Conservation (phyloP, 768 basidiomycete species). For the Floccularia luteovirens region DNA sequence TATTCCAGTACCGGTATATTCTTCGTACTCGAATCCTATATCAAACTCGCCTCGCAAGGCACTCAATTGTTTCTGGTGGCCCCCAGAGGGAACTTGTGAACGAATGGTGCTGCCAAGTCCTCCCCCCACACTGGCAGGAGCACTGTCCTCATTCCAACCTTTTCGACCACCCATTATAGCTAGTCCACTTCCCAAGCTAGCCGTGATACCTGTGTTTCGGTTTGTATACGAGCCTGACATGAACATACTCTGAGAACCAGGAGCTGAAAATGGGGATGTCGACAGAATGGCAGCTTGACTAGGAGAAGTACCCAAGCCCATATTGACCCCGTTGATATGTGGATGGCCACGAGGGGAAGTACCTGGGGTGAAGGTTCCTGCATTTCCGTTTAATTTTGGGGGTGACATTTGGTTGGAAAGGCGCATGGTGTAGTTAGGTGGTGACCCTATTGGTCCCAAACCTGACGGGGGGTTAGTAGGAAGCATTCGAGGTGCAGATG, state of each 20-base stretch:
- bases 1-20: slow-evolving; percentile 14
- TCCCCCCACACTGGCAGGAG: slow-evolving; percentile 7
- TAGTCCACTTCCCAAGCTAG: slow-evolving; percentile 51
- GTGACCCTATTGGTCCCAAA: slow-evolving; percentile 81
- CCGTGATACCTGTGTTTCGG: slow-evolving; percentile 46
- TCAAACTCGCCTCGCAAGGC: slow-evolving; percentile 21
- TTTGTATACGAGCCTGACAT: slow-evolving; percentile 24
- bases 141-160: slow-evolving; percentile 24
- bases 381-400: slow-evolving; percentile 24
- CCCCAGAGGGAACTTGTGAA: slow-evolving; percentile 15
- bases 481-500: slow-evolving; percentile 47
- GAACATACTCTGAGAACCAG: slow-evolving; percentile 55
- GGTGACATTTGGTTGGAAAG: slow-evolving; percentile 19
- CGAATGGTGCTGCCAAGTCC: slow-evolving; percentile 13
- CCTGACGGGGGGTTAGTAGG: slow-evolving; percentile 35
- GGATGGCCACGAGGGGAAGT: slow-evolving; percentile 42
- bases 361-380: slow-evolving; percentile 39
- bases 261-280: slow-evolving; percentile 73
- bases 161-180: slow-evolving; percentile 39
- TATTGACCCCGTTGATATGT: slow-evolving; percentile 22
- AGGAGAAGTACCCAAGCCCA: slow-evolving; percentile 23
- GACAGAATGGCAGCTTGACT: slow-evolving; percentile 29
- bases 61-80: slow-evolving; percentile 9
- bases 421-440: slow-evolving; percentile 36
- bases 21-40: slow-evolving; percentile 31